These are phyloP conservation scores for Emmonsia crescens DNA, from an alignment of 2,329 filamentous ascomycete genomes.

Conservation along the genomic window DNA sequence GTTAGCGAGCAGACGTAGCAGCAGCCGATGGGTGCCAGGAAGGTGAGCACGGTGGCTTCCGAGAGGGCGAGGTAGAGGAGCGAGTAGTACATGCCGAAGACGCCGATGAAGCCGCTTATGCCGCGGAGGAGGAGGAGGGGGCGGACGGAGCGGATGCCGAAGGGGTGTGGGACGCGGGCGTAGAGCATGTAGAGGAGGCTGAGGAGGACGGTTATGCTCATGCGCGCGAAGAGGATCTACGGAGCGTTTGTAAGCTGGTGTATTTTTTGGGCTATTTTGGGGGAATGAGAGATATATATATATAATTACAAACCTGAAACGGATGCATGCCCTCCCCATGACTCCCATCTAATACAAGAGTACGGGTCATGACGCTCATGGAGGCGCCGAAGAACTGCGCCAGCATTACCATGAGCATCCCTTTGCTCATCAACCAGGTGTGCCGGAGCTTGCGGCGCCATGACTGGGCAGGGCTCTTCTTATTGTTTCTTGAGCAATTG, in stretches of 20 bases:
- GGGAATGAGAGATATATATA: background rate
- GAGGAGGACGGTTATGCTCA: conserved; percentile 59
- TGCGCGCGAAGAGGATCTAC: conserved; percentile 65
- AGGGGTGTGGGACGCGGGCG: conserved; percentile 53
- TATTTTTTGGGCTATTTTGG: background rate
- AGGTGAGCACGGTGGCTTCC: conserved; percentile 83
- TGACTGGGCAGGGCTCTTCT: background rate
- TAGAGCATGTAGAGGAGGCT: conserved; percentile 65
- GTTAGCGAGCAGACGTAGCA: conserved; percentile 71
- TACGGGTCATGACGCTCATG: conserved; percentile 73
- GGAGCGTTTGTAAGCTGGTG: background rate
- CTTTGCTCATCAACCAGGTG: conserved; percentile 56
- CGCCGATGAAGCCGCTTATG: conserved; percentile 62
- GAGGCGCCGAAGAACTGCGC: conserved; percentile 71
- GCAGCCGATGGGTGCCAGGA: conserved; percentile 66
- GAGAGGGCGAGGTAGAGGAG: conserved; percentile 71
- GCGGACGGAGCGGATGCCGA: conserved; percentile 57
- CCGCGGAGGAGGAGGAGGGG: conserved; percentile 58
- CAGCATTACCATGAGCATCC: conserved; percentile 59
- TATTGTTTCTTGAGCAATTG: background rate
- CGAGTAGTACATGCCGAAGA: conserved; percentile 67
- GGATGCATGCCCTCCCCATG: conserved; percentile 65
- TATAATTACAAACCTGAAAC: conserved; percentile 47
- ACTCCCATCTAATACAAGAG: conserved; percentile 58
- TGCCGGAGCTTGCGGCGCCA: conserved; percentile 19